Percentiles rank a stretch among this genome's conserved stretches.
Evolutionary conservation across 164 flowering plant species (phyloP).

Genomic region (Houttuynia cordata): DNA sequence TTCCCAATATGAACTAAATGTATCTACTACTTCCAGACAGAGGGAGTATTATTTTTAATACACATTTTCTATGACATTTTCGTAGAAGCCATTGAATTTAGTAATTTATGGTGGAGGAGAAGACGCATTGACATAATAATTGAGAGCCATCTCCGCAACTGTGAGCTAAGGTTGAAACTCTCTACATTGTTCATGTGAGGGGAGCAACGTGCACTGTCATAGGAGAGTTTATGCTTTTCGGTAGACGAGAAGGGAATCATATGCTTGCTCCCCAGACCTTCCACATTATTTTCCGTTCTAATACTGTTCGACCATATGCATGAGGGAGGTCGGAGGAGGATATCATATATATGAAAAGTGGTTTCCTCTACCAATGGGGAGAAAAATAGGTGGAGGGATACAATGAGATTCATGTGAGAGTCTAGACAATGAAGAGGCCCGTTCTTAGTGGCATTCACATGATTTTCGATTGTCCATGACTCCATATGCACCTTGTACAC

Average conservation of each 20-base stretch:
- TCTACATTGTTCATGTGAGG: slow-evolving; percentile 3
- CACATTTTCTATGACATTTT: too few species aligned
- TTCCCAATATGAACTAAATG: too few species aligned
- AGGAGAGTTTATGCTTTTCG: background rate
- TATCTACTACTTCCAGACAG: too few species aligned
- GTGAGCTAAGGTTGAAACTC: background rate
- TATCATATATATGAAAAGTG: too few species aligned
- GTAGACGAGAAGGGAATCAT: slow-evolving; percentile 5
- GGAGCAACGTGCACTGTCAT: slow-evolving; percentile 9
- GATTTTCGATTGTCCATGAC: background rate
- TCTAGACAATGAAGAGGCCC: background rate
- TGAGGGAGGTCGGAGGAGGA: too few species aligned
- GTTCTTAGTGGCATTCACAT: background rate
- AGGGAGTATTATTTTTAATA: too few species aligned
- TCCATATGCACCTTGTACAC: too few species aligned
- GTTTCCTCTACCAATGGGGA: background rate
- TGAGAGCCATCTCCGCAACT: background rate
- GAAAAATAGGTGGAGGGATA: background rate
- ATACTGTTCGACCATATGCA: too few species aligned
- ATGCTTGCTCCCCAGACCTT: background rate
- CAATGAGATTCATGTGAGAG: background rate
- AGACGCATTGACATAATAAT: slow-evolving; percentile 2
- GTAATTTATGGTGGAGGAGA: too few species aligned
- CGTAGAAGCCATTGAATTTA: too few species aligned
- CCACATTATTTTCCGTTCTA: too few species aligned